phyloP scores from a whole-genome alignment of 148 eudicot genomes.

The Fagopyrum tataricum region DNA sequence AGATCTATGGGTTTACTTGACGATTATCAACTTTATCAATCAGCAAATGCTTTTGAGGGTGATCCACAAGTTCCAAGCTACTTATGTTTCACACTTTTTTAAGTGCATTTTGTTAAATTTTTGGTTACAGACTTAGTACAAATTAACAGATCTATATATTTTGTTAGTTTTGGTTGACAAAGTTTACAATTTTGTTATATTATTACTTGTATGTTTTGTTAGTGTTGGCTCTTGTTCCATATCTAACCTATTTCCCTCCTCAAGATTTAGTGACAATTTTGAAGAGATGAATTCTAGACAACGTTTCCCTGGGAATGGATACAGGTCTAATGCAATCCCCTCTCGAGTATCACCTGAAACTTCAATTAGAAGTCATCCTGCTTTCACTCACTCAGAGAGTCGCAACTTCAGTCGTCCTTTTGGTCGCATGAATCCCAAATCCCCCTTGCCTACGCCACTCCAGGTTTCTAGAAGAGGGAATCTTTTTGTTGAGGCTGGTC shows the following conservation, averaged over 20 bases:
- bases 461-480: slow-evolving; percentile 36
- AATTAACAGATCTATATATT: background rate
- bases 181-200: background rate
- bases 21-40: background rate
- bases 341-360: slow-evolving; percentile 9
- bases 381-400: slow-evolving; percentile 1
- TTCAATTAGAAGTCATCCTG: slow-evolving; percentile 11
- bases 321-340: slow-evolving; percentile 5
- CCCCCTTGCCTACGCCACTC: background rate
- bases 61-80: background rate
- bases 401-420: background rate
- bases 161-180: background rate
- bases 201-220: background rate
- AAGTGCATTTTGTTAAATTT: background rate
- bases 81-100: background rate
- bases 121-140: background rate
- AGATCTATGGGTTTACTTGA: background rate
- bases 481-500: slow-evolving; percentile 87
- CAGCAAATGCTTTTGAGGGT: background rate
- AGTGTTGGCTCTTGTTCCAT: background rate
- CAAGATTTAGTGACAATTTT: background rate
- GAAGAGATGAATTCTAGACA: slow-evolving; percentile 12
- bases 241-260: slow-evolving; percentile 5
- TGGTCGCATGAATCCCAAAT: slow-evolving; percentile 12
- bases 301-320: slow-evolving; percentile 15